Base-by-base conservation (phyloP, 331 rosid genomes). In the Erythrophleum ivorense region DNA sequence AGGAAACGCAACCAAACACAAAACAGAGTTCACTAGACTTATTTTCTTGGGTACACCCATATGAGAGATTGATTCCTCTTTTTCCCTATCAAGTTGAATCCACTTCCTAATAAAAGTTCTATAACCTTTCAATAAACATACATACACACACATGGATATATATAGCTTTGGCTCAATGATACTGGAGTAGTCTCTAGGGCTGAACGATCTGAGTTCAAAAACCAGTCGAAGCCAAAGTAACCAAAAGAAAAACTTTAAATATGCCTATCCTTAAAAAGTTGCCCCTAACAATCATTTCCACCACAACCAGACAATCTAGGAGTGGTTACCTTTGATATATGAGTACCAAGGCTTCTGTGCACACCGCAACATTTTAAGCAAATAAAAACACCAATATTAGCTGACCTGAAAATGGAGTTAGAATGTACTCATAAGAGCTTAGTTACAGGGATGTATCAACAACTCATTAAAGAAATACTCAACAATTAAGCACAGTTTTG, bases 271-370 rank as follows among this genome's bases (percentile, higher is more conserved):
- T 31, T 29, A 46, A 29, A 14, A 29, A 16, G 12, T 63, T 65
- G 16, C 6, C 13, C 38, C 33, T 33, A 73, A 55, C 52, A 79
- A 71, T 75, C 45, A 49, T 74, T 36, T 75, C 71, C 59, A 52
- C 66, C 40, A 46, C 68, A 76, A 81, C 48, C 46, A 82, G 43
- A 70, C 60, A 73, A 71, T 64, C 33, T 71, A 80, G 31, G 67
- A 75, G 80, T 57, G 3, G 48, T 83, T 84, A 96, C 99, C 98
- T 96, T 96, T 62, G 99, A 96, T 87, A 96, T 88, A 81, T 96
- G 99, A 52, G 97, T 79, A 62, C 99, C 99, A 71, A 96, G 99
- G 87, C 98, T 91, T 85, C 99, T 88, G 88, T 96, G 99, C 83
- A 89, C 93, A 33, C 99, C 98, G 53, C 98, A 96, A 80, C 99